Evolutionary conservation across 208 protist genomes (phyloP), one percentile per base, ranked within the genome.

Genomic region (Naegleria fowleri): DNA sequence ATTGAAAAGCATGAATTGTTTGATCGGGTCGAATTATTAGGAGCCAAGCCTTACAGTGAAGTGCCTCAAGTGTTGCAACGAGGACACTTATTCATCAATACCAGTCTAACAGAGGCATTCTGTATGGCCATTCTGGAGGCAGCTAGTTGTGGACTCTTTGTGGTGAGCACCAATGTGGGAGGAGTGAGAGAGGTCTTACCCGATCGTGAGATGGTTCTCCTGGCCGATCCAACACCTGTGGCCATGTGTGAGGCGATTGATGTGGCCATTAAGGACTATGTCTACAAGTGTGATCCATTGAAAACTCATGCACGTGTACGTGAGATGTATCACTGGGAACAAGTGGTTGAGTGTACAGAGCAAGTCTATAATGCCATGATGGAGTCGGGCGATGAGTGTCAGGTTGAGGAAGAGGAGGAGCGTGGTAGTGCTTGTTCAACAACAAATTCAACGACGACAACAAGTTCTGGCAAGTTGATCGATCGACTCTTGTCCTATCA

Each of bases 71-170:
- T 99, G 59, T 93, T 99, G 22, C 95, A 96, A 79, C 94, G 96
- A 79, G 98, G 98, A 9, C 96, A 99, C 92, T 98, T 99, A 48
- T 99, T 99, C 93, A 92, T 99, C 11, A 99, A 99, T 93, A 98
- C 96, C 85, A 99, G 97, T 79, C 92, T 99, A 40, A 99, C 99
- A 0, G 99, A 99, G 92, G 98, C 98, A 7, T 99, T 99, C 91
- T 99, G 98, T 93, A 99, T 99, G 92, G 98, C 98, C 0, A 97
- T 99, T 86, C 96, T 99, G 39, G 99, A 99, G 92, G 99, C 98
- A 15, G 97, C 97, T 0, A 95, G 94, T 40, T 98, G 97, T 91
- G 98, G 98, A 4, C 94, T 99, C 2, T 93, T 98, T 9, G 96
- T 98, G 38, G 97, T 99, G 5, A 98, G 96, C n/a, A 99, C 98